Conservation (phyloP, 805 yeast genomes). For the Wickerhamiella lipophila region DNA sequence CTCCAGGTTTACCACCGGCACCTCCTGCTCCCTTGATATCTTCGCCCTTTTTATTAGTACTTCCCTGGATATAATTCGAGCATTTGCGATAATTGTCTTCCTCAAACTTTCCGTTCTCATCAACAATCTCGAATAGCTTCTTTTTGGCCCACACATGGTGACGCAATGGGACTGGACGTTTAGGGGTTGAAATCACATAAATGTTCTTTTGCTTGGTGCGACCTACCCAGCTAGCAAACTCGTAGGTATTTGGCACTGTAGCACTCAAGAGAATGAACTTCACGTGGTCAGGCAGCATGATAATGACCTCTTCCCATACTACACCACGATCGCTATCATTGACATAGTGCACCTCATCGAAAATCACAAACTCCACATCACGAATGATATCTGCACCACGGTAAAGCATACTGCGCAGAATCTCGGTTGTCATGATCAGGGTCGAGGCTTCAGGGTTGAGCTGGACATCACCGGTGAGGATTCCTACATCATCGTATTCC, state of each 20-base stretch:
- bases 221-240: conserved; percentile 98
- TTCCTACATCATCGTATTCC: conserved; percentile 76
- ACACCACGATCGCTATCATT: conserved; percentile 96
- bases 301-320: conserved; percentile 98
- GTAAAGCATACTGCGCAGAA: conserved; percentile 86
- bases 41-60: conserved; percentile 27
- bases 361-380: conserved; percentile 94
- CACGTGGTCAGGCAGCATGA: conserved; percentile 93
- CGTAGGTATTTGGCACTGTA: conserved; percentile 96
- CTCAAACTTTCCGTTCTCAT: conserved; percentile 55
- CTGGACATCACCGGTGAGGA: conserved; percentile 95
- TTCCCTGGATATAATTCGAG: conserved; percentile 2
- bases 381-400: conserved; percentile 93
- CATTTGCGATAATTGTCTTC: conserved; percentile 40
- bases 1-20: conserved; percentile 18
- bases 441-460: conserved; percentile 94
- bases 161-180: conserved; percentile 92
- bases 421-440: conserved; percentile 95
- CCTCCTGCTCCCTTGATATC: conserved; percentile 22
- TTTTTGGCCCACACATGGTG: conserved; percentile 75
- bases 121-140: conserved; percentile 58
- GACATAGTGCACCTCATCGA: conserved; percentile 96
- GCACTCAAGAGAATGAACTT: conserved; percentile 86
- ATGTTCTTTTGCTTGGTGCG: conserved; percentile 92
- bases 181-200: conserved; percentile 89